Conservation (phyloP, 2,329 filamentous ascomycete genomes). For the Thielaviopsis populi region DNA sequence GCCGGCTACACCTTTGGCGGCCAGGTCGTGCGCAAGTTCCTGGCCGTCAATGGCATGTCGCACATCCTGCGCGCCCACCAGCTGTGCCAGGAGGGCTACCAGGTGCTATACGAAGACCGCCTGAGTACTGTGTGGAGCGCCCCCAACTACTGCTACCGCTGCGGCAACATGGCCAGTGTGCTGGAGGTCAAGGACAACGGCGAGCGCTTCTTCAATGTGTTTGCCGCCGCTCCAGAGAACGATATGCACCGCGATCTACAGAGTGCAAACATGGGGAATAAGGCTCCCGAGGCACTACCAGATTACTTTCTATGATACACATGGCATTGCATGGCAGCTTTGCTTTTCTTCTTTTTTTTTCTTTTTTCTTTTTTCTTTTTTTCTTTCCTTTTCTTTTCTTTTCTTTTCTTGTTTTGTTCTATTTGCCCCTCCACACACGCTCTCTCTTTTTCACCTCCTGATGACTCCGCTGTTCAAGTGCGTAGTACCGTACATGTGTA, state of each 20-base stretch:
- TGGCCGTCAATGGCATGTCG: conserved; percentile 93
- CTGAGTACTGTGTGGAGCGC: conserved; percentile 97
- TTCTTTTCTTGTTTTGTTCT: neutral
- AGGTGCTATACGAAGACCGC: conserved; percentile 88
- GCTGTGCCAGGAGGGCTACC: conserved; percentile 93
- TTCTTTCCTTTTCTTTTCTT: neutral
- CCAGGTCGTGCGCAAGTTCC: conserved; percentile 95
- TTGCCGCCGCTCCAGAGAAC: conserved; percentile 91
- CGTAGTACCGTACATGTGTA: neutral
- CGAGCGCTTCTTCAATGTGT: conserved; percentile 93
- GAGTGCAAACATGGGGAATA: conserved; percentile 56
- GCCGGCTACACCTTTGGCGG: conserved; percentile 96
- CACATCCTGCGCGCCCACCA: conserved; percentile 97
- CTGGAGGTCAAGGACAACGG: conserved; percentile 89
- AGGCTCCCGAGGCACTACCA: conserved; percentile 47
- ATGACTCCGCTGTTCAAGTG: neutral
- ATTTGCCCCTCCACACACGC: too few species aligned
- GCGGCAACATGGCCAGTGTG: conserved; percentile 93
- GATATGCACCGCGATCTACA: conserved; percentile 79
- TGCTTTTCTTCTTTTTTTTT: conserved; percentile 6
- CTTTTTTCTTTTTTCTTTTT: neutral
- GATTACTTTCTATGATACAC: conserved; percentile 50
- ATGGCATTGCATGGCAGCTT: neutral
- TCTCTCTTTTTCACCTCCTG: neutral
- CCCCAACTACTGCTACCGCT: conserved; percentile 89